Conservation (phyloP, 371 early-diverging fungal genomes). For the Dinochytrium kinnereticum region DNA sequence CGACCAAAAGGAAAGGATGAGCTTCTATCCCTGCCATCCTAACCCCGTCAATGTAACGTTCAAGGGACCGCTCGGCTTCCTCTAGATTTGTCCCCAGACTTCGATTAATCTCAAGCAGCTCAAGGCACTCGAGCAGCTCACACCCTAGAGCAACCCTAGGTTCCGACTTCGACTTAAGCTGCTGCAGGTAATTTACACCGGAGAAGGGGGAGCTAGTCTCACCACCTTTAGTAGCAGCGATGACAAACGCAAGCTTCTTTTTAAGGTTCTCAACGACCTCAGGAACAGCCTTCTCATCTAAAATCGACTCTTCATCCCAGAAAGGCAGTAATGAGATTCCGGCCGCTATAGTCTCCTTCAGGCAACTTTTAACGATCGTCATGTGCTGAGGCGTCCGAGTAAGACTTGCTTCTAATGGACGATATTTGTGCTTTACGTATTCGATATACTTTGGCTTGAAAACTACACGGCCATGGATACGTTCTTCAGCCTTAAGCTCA, state of each 20-base stretch:
- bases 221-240: not conserved
- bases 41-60: constrained; percentile 18
- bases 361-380: not conserved
- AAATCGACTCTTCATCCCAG: constrained; percentile 21
- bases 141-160: constrained; percentile 9
- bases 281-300: not conserved
- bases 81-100: not conserved
- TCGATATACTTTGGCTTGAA: not conserved
- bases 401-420: no score
- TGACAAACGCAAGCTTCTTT: constrained; percentile 18
- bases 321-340: constrained; percentile 8
- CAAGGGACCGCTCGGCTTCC: constrained; percentile 23
- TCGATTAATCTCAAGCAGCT: constrained; percentile 4
- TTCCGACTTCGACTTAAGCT: not conserved
- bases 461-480: not conserved
- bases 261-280: constrained; percentile 19
- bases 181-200: constrained; percentile 22
- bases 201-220: constrained; percentile 14
- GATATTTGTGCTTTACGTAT: not conserved
- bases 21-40: not conserved
- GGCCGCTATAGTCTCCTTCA: constrained; percentile 24
- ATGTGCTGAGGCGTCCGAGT: not conserved
- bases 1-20: constrained; percentile 29
- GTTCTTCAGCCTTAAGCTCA: not conserved
- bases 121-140: constrained; percentile 22